phyloP scores from a whole-genome alignment of 768 basidiomycete genomes.

The Russula sp. region DNA sequence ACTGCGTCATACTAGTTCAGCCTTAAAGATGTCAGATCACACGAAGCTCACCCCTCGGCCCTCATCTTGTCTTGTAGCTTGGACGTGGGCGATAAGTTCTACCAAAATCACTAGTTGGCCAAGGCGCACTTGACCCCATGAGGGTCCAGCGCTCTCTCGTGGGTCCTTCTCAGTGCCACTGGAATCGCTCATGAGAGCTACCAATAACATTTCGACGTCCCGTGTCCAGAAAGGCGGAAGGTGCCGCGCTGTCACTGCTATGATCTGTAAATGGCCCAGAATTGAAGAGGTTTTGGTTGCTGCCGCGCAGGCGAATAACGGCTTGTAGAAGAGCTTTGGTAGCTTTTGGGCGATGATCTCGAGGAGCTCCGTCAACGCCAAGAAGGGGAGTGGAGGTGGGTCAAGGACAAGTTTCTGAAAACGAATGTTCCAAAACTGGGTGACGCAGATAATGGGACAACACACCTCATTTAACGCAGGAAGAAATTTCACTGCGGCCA shows the following conservation, averaged over 20 bases:
- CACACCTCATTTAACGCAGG: conserved; percentile 47
- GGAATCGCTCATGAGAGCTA: conserved; percentile 55
- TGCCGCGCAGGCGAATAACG: conserved; percentile 61
- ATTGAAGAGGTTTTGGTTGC: conserved; percentile 51
- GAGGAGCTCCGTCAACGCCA: conserved; percentile 44
- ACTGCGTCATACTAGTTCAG: conserved; percentile 6
- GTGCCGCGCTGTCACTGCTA: conserved; percentile 45
- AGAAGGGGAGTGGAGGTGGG: conserved; percentile 43
- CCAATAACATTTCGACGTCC: conserved; percentile 67
- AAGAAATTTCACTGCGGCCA: conserved; percentile 34
- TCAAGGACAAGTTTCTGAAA: conserved; percentile 42
- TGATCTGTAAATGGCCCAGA: conserved; percentile 48
- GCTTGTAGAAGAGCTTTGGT: conserved; percentile 65
- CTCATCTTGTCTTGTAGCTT: conserved; percentile 32
- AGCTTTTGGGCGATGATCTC: conserved; percentile 41
- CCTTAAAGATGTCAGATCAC: not conserved
- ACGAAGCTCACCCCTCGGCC: conserved; percentile 31
- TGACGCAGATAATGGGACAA: not conserved
- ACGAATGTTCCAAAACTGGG: not conserved
- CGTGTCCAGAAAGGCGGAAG: conserved; percentile 59
- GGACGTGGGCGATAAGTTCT: conserved; percentile 52
- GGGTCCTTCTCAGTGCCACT: conserved; percentile 22
- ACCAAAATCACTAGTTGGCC: conserved; percentile 58
- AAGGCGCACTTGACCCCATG: conserved; percentile 45
- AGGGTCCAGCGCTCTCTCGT: conserved; percentile 17